Conservation (phyloP, 257 asterid species). For the Nyctanthes arbortristis region DNA sequence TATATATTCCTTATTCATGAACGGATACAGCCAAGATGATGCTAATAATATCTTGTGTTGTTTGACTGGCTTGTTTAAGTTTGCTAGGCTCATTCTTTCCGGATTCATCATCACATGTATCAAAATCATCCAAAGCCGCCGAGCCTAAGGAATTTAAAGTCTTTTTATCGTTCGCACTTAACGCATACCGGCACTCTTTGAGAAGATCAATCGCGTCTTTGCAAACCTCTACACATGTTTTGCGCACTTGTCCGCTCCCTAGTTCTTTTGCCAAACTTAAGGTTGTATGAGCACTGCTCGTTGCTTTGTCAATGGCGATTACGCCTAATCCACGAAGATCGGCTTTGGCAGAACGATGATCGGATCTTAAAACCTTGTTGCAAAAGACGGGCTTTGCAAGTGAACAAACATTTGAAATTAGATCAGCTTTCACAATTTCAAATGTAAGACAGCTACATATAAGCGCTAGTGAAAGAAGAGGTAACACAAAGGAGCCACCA, state of each 20-base stretch:
- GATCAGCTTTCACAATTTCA: constrained; percentile 24
- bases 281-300: not conserved
- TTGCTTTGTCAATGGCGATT: constrained; percentile 12
- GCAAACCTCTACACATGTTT: constrained; percentile 32
- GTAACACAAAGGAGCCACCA: not conserved
- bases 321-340: constrained; percentile 18
- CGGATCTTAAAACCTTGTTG: constrained; percentile 7
- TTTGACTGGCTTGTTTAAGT: constrained; percentile 19
- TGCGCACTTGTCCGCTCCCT: not conserved
- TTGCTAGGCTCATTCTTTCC: constrained; percentile 17
- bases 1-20: not conserved
- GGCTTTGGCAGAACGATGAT: constrained; percentile 26
- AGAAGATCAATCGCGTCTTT: constrained; percentile 14
- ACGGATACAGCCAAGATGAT: constrained; percentile 18
- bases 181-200: not conserved
- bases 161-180: not conserved
- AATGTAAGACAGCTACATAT: not conserved
- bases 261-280: not conserved
- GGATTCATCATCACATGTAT: constrained; percentile 34
- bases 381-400: constrained; percentile 19
- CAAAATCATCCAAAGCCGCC: constrained; percentile 30
- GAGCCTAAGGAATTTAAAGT: constrained; percentile 18
- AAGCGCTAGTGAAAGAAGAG: constrained; percentile 8
- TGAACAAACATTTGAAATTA: constrained; percentile 30
- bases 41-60: constrained; percentile 15